A percentile compares a stretch with the other conserved stretches of the same genome.
These are phyloP conservation scores for Trebouxia gelatinosa DNA, from an alignment of 163 green algal genomes.

Conservation along the genomic window DNA sequence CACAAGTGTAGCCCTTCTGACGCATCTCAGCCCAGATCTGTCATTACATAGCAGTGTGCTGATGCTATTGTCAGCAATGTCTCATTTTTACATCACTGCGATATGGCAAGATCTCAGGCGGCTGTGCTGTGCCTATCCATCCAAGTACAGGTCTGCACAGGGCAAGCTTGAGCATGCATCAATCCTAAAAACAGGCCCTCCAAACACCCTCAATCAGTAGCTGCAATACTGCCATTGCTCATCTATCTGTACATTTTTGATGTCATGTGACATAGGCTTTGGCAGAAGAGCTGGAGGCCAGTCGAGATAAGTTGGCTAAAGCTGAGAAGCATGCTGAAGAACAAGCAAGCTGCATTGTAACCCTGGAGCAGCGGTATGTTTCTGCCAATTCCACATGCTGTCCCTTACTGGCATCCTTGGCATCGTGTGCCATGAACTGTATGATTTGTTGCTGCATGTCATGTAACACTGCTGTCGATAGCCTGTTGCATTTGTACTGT, in stretches of 20 bases:
- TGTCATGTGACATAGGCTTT: constrained; percentile 31
- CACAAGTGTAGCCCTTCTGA: too few species aligned
- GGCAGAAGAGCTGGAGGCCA: background rate
- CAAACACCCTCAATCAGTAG: background rate
- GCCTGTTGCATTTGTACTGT: too few species aligned
- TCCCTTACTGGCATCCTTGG: too few species aligned
- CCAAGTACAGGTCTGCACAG: background rate
- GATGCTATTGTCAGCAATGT: too few species aligned
- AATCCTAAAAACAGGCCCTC: background rate
- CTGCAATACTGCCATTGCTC: background rate
- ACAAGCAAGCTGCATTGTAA: background rate
- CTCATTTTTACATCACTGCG: too few species aligned
- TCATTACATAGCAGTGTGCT: too few species aligned
- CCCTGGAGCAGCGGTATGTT: too few species aligned
- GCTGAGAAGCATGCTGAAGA: constrained; percentile 18
- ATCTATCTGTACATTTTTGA: background rate
- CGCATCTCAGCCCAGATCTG: too few species aligned
- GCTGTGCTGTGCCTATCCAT: background rate
- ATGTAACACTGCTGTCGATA: too few species aligned
- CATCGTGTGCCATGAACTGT: too few species aligned
- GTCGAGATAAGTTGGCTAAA: constrained; percentile 23
- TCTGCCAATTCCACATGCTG: too few species aligned
- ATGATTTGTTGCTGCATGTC: too few species aligned
- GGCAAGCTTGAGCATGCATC: background rate
- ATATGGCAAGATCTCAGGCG: background rate